Percentiles rank a stretch among this genome's conserved stretches.
phyloP scores from a whole-genome alignment of 2,329 filamentous ascomycete species.

The Colletotrichum falcatum region DNA sequence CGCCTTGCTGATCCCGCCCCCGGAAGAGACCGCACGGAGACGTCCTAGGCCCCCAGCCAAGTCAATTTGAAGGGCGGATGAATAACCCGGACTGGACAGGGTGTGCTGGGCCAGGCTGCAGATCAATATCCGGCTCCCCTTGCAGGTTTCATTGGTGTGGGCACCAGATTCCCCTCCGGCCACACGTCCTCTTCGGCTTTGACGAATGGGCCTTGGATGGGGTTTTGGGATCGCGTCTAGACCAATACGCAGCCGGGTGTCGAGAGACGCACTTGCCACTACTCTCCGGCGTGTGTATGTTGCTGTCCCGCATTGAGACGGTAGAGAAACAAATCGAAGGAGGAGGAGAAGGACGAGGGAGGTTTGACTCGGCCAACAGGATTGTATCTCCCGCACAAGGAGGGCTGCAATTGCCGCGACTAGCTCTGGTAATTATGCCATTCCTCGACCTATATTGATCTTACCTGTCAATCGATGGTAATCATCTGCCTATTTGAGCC shows the following conservation, averaged over 20 bases:
- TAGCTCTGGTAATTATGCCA: not conserved
- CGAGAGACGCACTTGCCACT: not conserved
- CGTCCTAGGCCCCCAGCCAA: not conserved
- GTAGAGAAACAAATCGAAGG: not conserved
- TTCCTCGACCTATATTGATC: not conserved
- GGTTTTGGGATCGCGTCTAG: constrained; percentile 3
- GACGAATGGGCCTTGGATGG: not conserved
- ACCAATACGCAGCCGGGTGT: not conserved
- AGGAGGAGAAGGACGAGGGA: no score
- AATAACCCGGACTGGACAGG: constrained; percentile 7
- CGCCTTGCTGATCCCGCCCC: not conserved
- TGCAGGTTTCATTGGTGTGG: constrained; percentile 38
- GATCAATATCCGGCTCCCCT: constrained; percentile 36
- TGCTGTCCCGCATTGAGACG: not conserved
- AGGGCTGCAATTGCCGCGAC: not conserved
- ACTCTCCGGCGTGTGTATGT: constrained; percentile 1
- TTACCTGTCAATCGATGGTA: not conserved
- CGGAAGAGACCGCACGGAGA: not conserved
- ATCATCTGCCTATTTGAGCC: not conserved
- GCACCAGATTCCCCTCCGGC: constrained; percentile 7
- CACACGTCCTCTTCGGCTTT: not conserved
- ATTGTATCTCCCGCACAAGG: not conserved
- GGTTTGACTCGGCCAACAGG: no score
- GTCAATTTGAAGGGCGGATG: constrained; percentile 2
- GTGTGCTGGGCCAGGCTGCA: constrained; percentile 18